These are phyloP conservation scores for Boletus rubescentipes DNA, from an alignment of 768 basidiomycete genomes.

Conservation along the genomic window DNA sequence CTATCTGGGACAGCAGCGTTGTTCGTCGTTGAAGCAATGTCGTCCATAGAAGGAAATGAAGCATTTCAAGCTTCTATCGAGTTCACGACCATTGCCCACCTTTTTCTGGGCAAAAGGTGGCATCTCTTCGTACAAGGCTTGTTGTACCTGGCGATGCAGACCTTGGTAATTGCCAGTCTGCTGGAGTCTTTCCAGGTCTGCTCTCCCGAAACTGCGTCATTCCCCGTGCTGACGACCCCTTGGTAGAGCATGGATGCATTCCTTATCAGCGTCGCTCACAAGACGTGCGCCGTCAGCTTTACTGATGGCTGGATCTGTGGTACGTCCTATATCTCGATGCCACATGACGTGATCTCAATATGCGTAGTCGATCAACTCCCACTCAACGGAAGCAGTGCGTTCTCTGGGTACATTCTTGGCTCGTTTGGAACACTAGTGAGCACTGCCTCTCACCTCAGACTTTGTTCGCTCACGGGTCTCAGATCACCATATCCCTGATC, in stretches of 20 bases:
- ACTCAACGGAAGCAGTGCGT: slow-evolving; percentile 9
- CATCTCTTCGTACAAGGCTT: slow-evolving; percentile 19
- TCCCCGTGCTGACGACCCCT: neutral
- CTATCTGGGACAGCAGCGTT: slow-evolving; percentile 22
- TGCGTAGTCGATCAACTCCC: slow-evolving; percentile 12
- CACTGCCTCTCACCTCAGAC: neutral
- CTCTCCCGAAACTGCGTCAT: neutral
- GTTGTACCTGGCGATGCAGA: slow-evolving; percentile 23
- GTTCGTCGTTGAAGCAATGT: slow-evolving; percentile 23
- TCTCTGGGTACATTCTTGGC: slow-evolving; percentile 23
- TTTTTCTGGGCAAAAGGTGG: slow-evolving; percentile 27
- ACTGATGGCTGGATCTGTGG: slow-evolving; percentile 22
- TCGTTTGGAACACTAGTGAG: slow-evolving; percentile 24
- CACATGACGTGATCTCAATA: neutral
- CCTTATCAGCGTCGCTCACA: slow-evolving; percentile 23
- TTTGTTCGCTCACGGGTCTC: neutral
- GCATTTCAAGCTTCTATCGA: slow-evolving; percentile 23
- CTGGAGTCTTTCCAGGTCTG: slow-evolving; percentile 26
- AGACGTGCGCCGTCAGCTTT: slow-evolving; percentile 27
- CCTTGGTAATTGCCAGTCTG: slow-evolving; percentile 23
- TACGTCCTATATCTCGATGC: slow-evolving; percentile 1
- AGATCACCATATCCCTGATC: slow-evolving; percentile 20
- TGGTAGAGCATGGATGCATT: slow-evolving; percentile 24
- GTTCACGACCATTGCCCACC: slow-evolving; percentile 26
- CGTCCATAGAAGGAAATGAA: slow-evolving; percentile 28